A percentile compares a stretch with the other conserved stretches of the same genome.
Evolutionary conservation across 208 protist species (phyloP).

Genomic region (Porcisia hertigi): DNA sequence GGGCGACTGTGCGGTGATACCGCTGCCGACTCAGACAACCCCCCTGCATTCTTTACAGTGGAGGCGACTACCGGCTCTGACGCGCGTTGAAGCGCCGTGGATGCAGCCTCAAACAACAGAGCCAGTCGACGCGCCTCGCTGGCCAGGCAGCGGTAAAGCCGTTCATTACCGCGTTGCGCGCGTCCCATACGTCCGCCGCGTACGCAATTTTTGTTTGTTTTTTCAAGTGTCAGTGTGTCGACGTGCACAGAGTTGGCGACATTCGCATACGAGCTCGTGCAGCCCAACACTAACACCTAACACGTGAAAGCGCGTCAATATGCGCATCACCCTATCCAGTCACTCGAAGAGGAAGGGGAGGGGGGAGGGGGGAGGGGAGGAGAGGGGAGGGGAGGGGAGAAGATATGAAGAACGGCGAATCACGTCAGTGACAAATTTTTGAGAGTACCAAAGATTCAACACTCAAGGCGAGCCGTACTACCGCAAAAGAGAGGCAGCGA

Average conservation of each 20-base stretch:
- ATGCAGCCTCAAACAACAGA: slow-evolving; percentile 1
- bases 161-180: not conserved
- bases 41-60: not conserved
- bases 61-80: not conserved
- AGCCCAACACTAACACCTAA: too few species aligned
- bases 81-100: slow-evolving; percentile 6
- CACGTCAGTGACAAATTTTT: too few species aligned
- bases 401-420: too few species aligned
- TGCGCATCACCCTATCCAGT: not conserved
- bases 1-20: not conserved
- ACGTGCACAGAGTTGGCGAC: not conserved
- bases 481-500: too few species aligned
- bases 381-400: too few species aligned
- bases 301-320: not conserved
- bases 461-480: too few species aligned
- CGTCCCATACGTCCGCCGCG: not conserved
- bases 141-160: slow-evolving; percentile 23
- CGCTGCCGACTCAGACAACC: not conserved
- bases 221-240: not conserved
- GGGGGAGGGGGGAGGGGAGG: not conserved
- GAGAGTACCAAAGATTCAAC: too few species aligned
- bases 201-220: not conserved
- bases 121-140: slow-evolving; percentile 7
- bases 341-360: not conserved
- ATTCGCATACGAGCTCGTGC: too few species aligned